Percentiles rank a stretch among this genome's conserved stretches.
Evolutionary conservation across 139 green algal species (phyloP).

Genomic region (Coelastrella sp.): DNA sequence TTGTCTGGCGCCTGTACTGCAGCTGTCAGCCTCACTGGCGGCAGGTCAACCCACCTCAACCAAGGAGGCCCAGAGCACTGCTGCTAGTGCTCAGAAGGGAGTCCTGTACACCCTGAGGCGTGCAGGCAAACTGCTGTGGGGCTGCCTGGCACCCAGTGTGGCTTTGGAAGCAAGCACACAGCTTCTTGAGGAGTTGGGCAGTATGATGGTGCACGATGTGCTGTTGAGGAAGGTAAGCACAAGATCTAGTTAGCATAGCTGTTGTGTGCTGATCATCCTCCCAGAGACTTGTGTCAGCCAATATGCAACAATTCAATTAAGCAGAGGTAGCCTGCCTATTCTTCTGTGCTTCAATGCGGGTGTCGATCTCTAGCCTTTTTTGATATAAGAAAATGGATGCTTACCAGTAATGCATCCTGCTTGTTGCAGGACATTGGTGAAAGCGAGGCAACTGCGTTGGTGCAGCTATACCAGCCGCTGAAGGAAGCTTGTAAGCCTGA

Average conservation of each 20-base stretch:
- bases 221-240: slow-evolving; percentile 34
- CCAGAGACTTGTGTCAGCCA: not conserved
- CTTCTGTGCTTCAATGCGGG: too few species aligned
- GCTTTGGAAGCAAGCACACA: slow-evolving; percentile 33
- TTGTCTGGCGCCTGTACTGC: slow-evolving; percentile 11
- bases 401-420: too few species aligned
- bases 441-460: slow-evolving; percentile 13
- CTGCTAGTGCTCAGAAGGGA: not conserved
- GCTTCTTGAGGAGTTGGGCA: slow-evolving; percentile 29
- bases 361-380: too few species aligned
- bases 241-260: not conserved
- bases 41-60: not conserved
- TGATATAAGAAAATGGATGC: too few species aligned
- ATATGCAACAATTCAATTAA: too few species aligned
- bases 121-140: slow-evolving; percentile 33
- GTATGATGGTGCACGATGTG: slow-evolving; percentile 11
- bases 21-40: not conserved
- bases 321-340: too few species aligned
- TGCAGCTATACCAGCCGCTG: slow-evolving; percentile 32
- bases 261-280: not conserved
- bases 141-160: slow-evolving; percentile 26
- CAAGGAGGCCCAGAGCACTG: slow-evolving; percentile 28
- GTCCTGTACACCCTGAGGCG: slow-evolving; percentile 32
- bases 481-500: not conserved
- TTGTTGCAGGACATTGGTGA: slow-evolving; percentile 45